These are phyloP conservation scores for Chrysoporthe deuterocubensis DNA, from an alignment of 2,329 filamentous ascomycete species.

Conservation along the genomic window DNA sequence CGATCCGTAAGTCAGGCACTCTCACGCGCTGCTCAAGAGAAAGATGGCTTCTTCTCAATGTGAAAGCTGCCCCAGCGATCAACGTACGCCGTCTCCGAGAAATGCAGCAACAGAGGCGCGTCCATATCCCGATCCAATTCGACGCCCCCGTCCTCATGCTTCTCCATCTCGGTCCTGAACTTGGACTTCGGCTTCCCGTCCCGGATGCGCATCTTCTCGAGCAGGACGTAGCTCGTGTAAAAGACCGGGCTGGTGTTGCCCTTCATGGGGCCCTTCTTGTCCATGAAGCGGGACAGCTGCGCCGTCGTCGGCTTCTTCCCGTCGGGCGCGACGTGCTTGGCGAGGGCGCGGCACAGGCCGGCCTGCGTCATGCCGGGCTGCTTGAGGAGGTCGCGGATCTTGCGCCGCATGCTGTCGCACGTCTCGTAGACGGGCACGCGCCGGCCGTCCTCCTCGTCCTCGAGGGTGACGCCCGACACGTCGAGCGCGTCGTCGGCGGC, in stretches of 20 bases:
- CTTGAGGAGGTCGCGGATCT: slow-evolving; percentile 58
- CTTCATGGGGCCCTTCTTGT: slow-evolving; percentile 49
- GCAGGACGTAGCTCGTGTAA: slow-evolving; percentile 61
- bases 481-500: slow-evolving; percentile 28
- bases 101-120: slow-evolving; percentile 4
- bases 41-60: neutral
- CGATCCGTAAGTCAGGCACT: no score
- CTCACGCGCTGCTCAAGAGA: neutral
- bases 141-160: slow-evolving; percentile 20
- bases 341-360: slow-evolving; percentile 50
- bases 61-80: slow-evolving; percentile 9
- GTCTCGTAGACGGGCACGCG: slow-evolving; percentile 56
- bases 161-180: slow-evolving; percentile 52
- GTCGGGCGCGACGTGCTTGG: slow-evolving; percentile 44
- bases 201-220: slow-evolving; percentile 60
- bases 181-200: slow-evolving; percentile 56
- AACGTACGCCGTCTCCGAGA: neutral
- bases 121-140: neutral
- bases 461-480: slow-evolving; percentile 43
- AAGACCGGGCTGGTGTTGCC: slow-evolving; percentile 53
- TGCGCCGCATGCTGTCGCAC: slow-evolving; percentile 61
- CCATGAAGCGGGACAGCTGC: slow-evolving; percentile 53
- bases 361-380: slow-evolving; percentile 52
- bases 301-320: slow-evolving; percentile 39
- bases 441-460: slow-evolving; percentile 45